These are phyloP conservation scores for Aspergillus calidoustus DNA, from an alignment of 2,329 filamentous ascomycete genomes.

Conservation along the genomic window DNA sequence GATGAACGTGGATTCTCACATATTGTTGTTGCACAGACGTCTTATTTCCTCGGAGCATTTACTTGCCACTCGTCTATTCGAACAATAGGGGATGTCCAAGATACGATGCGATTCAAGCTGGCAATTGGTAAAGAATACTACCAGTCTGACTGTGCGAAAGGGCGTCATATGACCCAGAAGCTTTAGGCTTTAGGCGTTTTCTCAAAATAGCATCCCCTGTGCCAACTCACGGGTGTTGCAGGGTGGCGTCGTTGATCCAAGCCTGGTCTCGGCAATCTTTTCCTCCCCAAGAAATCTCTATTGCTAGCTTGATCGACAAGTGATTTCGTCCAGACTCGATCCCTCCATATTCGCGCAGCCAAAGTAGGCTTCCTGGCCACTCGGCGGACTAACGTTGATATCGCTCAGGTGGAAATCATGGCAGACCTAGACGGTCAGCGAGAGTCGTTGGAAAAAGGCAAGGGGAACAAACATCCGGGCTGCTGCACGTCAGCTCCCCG, in stretches of 20 bases:
- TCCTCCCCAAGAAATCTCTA: neutral
- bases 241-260: neutral
- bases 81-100: no score
- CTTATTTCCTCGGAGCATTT: neutral
- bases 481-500: no score
- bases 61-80: neutral
- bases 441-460: no score
- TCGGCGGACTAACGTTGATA: neutral
- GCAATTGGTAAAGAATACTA: no score
- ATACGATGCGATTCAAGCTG: no score
- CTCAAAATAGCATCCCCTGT: neutral
- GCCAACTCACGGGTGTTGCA: neutral
- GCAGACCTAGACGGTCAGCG: no score
- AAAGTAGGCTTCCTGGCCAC: neutral
- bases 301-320: neutral
- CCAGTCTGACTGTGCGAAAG: no score
- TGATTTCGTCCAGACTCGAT: neutral
- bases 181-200: neutral
- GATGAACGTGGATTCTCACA: neutral
- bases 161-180: no score
- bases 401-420: neutral
- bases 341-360: no score
- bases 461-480: no score
- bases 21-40: neutral
- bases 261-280: neutral